These are phyloP conservation scores for Xylaria sp. DNA, from an alignment of 2,329 filamentous ascomycete species.

Conservation along the genomic window DNA sequence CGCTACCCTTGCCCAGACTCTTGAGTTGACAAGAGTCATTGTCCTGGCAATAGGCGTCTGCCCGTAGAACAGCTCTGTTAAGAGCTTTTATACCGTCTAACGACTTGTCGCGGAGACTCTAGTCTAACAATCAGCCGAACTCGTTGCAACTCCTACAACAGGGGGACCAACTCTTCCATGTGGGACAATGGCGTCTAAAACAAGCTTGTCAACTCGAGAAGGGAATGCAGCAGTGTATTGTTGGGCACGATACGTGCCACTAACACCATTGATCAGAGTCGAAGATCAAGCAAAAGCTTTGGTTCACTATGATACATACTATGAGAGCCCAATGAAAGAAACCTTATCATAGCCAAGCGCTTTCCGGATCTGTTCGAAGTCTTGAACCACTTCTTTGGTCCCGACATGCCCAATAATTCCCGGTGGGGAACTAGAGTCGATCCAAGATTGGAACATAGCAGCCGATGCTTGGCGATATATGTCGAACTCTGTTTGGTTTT, in stretches of 20 bases:
- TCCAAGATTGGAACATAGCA: constrained; percentile 1
- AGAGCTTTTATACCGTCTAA: not conserved
- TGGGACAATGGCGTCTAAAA: not conserved
- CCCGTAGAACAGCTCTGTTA: not conserved
- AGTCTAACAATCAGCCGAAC: not conserved
- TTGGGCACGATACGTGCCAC: not conserved
- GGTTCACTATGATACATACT: not conserved
- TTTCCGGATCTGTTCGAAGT: not conserved
- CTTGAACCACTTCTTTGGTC: not conserved
- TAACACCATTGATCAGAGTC: not conserved
- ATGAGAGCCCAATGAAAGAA: constrained; percentile 1
- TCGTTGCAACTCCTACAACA: not conserved
- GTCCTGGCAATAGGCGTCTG: not conserved
- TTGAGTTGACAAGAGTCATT: not conserved
- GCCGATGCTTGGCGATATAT: not conserved
- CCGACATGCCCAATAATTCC: not conserved
- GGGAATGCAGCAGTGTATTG: not conserved
- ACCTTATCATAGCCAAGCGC: not conserved
- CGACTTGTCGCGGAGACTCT: not conserved
- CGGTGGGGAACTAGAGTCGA: not conserved
- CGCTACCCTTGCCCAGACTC: not conserved
- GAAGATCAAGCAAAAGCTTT: not conserved
- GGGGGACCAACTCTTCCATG: not conserved
- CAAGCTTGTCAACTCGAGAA: not conserved
- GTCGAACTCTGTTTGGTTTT: constrained; percentile 1